Conservation (phyloP, 345 rosid species). For the Excoecaria cochinchinensis region DNA sequence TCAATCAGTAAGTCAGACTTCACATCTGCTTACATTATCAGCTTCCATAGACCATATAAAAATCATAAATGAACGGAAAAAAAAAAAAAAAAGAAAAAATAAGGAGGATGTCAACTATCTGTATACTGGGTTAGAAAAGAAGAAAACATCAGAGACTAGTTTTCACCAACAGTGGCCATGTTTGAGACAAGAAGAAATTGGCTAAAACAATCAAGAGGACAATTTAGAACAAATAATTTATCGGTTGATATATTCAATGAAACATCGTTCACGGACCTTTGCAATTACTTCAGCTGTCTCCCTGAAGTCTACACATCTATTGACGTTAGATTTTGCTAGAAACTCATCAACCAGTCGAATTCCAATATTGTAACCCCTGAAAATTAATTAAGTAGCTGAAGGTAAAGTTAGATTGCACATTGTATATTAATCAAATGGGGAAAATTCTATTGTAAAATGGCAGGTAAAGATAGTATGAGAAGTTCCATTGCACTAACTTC, state of each 20-base stretch:
- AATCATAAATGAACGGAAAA: too few species aligned
- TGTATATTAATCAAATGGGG: background rate
- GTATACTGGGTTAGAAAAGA: background rate
- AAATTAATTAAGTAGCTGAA: constrained; percentile 16
- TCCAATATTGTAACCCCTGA: constrained; percentile 93
- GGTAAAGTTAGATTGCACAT: background rate
- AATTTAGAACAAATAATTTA: background rate
- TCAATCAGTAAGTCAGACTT: background rate
- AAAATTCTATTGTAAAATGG: background rate
- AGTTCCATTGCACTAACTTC: background rate
- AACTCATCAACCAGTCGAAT: constrained; percentile 83
- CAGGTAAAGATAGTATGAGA: background rate
- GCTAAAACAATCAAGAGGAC: background rate
- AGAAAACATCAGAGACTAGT: background rate
- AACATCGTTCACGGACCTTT: constrained; percentile 46
- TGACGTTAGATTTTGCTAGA: constrained; percentile 81
- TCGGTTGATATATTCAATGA: background rate
- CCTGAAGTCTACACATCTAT: constrained; percentile 86
- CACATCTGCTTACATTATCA: background rate
- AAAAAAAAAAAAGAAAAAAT: background rate
- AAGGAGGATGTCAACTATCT: background rate
- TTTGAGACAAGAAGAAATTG: background rate
- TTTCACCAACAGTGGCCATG: background rate
- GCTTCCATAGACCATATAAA: background rate
- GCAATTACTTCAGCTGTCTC: constrained; percentile 91